A percentile compares a stretch with the other conserved stretches of the same genome.
Conservation (phyloP, 768 basidiomycete genomes). For the Mycena epipterygia region DNA sequence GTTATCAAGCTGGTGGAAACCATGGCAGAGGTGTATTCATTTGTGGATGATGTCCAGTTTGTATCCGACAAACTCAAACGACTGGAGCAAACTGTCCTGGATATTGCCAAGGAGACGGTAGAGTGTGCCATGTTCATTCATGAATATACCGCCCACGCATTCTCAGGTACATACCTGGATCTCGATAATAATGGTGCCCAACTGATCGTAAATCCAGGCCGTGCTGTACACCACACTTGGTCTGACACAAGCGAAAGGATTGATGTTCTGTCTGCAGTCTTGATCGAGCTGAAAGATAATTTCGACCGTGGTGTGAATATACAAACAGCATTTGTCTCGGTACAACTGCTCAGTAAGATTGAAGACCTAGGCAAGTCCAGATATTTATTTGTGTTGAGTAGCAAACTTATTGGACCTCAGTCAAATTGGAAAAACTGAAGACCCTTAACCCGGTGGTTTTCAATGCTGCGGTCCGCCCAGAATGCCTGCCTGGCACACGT, state of each 20-base stretch:
- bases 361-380: not conserved
- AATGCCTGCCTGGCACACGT: conserved; percentile 33
- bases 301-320: not conserved
- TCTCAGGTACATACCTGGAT: conserved; percentile 44
- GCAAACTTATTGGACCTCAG: not conserved
- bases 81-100: conserved; percentile 44
- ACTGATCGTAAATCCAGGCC: not conserved
- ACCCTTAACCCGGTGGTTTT: not conserved
- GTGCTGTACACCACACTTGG: not conserved
- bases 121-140: conserved; percentile 53
- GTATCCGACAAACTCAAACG: conserved; percentile 43
- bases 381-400: not conserved
- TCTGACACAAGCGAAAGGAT: not conserved
- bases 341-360: not conserved
- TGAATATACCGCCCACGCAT: conserved; percentile 49
- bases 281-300: not conserved
- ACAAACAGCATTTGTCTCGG: not conserved
- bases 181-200: not conserved
- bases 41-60: conserved; percentile 43
- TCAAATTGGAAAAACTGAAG: not conserved
- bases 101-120: conserved; percentile 48
- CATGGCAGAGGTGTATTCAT: conserved; percentile 49
- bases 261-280: not conserved
- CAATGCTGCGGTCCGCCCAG: not conserved
- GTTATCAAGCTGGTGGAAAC: conserved; percentile 42